Conservation (phyloP, 2,329 filamentous ascomycete genomes). For the Cercospora sesami region DNA sequence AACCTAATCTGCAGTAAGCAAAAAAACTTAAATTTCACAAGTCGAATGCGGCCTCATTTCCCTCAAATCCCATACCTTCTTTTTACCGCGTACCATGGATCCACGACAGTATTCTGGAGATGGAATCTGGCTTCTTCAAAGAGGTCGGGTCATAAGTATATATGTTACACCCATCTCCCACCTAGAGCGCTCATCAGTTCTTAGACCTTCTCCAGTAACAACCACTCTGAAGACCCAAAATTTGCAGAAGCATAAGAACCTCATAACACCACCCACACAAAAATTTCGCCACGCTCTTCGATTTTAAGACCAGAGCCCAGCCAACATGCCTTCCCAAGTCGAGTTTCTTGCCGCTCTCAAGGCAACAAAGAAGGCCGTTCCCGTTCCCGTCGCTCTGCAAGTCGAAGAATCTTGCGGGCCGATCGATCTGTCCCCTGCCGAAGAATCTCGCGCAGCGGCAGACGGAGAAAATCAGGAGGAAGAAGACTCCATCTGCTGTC, state of each 20-base stretch:
- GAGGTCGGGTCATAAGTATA: constrained; percentile 65
- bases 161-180: constrained; percentile 57
- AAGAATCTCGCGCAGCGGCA: not conserved
- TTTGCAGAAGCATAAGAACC: not conserved
- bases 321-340: not conserved
- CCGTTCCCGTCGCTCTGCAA: not conserved
- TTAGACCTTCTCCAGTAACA: not conserved
- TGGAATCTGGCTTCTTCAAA: not conserved
- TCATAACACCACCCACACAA: not conserved
- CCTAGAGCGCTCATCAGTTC: not conserved
- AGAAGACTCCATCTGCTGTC: not conserved
- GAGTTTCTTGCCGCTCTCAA: not conserved
- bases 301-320: not conserved
- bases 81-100: not conserved
- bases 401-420: not conserved
- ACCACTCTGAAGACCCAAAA: not conserved
- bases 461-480: not conserved
- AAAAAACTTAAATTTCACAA: not conserved
- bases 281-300: not conserved
- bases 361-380: not conserved
- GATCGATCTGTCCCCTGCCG: not conserved
- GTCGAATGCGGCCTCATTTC: not conserved
- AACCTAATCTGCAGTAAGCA: not conserved
- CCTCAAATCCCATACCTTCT: not conserved
- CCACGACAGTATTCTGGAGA: not conserved